A percentile compares a stretch with the other conserved stretches of the same genome.
Evolutionary conservation across 192 early-diverging fungal species (phyloP).

Genomic region (Backusella morwellensis): DNA sequence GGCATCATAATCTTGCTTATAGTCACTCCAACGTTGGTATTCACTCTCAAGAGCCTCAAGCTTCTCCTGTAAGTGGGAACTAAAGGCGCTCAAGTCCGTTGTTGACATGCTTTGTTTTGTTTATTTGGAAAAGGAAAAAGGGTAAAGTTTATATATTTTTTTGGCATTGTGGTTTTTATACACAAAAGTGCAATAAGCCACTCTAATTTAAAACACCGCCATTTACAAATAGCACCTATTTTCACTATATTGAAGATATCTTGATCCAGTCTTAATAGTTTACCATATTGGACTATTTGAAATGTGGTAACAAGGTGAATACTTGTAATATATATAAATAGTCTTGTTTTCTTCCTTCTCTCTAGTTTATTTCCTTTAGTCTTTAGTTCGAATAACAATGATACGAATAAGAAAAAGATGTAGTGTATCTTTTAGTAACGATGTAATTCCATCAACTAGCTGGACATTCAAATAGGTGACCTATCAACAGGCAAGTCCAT

Average conservation of each 20-base stretch:
- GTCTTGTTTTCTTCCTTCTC: too few species aligned
- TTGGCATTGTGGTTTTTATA: neutral
- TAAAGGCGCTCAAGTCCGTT: neutral
- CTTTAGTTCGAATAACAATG: too few species aligned
- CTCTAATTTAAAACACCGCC: neutral
- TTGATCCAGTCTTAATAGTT: neutral
- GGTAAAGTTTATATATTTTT: neutral
- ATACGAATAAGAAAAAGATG: too few species aligned
- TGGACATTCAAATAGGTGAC: too few species aligned
- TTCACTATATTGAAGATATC: neutral
- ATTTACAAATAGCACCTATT: too few species aligned
- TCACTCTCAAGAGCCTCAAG: conserved; percentile 11
- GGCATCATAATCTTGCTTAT: conserved; percentile 52
- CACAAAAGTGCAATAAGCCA: neutral
- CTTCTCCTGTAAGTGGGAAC: conserved; percentile 1
- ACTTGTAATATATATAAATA: neutral
- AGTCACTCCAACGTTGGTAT: conserved; percentile 51
- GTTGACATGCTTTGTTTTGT: neutral
- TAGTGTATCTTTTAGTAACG: too few species aligned
- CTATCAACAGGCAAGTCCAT: too few species aligned
- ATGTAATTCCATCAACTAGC: too few species aligned
- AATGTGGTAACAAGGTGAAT: too few species aligned
- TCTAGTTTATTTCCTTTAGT: too few species aligned
- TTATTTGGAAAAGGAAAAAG: neutral
- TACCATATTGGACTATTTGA: neutral